Evolutionary conservation across 1,284 basidiomycete genomes (phyloP).

Genomic region (Ganoderma boninense): DNA sequence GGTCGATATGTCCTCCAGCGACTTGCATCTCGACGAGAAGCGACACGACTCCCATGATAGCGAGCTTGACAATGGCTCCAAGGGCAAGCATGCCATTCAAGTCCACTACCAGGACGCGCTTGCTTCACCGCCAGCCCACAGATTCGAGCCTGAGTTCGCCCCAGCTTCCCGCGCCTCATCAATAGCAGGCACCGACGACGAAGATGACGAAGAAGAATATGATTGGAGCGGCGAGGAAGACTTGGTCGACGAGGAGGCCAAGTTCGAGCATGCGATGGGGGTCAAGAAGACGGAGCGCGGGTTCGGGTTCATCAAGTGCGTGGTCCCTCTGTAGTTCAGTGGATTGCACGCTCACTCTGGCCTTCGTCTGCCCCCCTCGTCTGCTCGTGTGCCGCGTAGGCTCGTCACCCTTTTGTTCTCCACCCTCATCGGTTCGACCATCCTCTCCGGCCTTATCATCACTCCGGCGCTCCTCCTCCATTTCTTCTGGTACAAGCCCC

Average conservation of each 20-base stretch:
- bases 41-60: slow-evolving; percentile 13
- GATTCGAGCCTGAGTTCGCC: slow-evolving; percentile 35
- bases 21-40: slow-evolving; percentile 27
- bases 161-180: slow-evolving; percentile 53
- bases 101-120: slow-evolving; percentile 66
- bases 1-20: slow-evolving; percentile 31
- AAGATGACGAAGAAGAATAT: slow-evolving; percentile 59
- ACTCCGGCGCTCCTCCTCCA: slow-evolving; percentile 68
- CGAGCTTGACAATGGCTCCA: slow-evolving; percentile 27
- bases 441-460: slow-evolving; percentile 68
- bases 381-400: slow-evolving; percentile 43
- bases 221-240: slow-evolving; percentile 83
- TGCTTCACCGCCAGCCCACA: slow-evolving; percentile 34
- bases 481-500: slow-evolving; percentile 71
- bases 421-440: slow-evolving; percentile 72
- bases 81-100: slow-evolving; percentile 50
- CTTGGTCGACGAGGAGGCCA: slow-evolving; percentile 71
- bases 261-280: slow-evolving; percentile 68
- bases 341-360: neutral
- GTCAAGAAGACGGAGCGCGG: slow-evolving; percentile 49
- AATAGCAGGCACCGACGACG: slow-evolving; percentile 65
- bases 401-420: slow-evolving; percentile 71
- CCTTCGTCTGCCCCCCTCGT: neutral
- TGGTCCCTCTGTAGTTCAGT: slow-evolving; percentile 11
- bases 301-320: slow-evolving; percentile 66